Evolutionary conservation across 352 stramenopile genomes (phyloP).

Genomic region (Phytopythium oedochilum): DNA sequence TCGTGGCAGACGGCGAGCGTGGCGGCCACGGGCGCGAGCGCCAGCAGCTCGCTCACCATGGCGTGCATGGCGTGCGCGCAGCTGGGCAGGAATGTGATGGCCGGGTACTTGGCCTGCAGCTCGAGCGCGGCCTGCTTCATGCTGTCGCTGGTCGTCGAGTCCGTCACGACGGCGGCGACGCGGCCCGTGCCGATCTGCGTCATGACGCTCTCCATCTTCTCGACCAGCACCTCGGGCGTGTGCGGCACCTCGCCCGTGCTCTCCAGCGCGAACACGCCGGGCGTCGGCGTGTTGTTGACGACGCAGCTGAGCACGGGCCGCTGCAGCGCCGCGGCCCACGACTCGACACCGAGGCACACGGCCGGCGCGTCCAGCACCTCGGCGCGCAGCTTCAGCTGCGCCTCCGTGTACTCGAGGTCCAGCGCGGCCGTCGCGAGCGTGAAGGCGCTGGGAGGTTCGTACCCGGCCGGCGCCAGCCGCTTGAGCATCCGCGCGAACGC

Average conservation of each 20-base stretch:
- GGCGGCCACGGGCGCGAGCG: conserved; percentile 29
- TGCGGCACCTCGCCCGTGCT: conserved; percentile 42
- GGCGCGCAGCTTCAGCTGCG: conserved; percentile 51
- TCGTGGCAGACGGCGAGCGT: conserved; percentile 35
- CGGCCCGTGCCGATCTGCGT: conserved; percentile 46
- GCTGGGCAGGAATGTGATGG: conserved; percentile 59
- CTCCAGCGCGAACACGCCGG: conserved; percentile 50
- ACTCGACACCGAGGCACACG: conserved; percentile 54
- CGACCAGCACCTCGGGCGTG: conserved; percentile 38
- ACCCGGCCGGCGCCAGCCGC: conserved; percentile 33
- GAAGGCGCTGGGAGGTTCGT: conserved; percentile 47
- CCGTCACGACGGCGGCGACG: conserved; percentile 53
- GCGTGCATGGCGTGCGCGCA: conserved; percentile 50
- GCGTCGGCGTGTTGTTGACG: conserved; percentile 41
- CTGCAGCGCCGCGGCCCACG: conserved; percentile 32
- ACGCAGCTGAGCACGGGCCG: conserved; percentile 49
- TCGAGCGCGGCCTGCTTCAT: conserved; percentile 49
- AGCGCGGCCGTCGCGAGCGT: conserved; percentile 42
- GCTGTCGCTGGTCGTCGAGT: conserved; percentile 25
- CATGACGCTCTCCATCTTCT: conserved; percentile 62
- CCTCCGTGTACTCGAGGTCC: conserved; percentile 56
- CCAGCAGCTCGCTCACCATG: conserved; percentile 60
- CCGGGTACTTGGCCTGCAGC: conserved; percentile 51
- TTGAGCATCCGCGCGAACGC: conserved; percentile 64
- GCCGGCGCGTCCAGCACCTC: conserved; percentile 44